These are phyloP conservation scores for Erucastrum elatum DNA, from an alignment of 345 rosid species.

Conservation along the genomic window DNA sequence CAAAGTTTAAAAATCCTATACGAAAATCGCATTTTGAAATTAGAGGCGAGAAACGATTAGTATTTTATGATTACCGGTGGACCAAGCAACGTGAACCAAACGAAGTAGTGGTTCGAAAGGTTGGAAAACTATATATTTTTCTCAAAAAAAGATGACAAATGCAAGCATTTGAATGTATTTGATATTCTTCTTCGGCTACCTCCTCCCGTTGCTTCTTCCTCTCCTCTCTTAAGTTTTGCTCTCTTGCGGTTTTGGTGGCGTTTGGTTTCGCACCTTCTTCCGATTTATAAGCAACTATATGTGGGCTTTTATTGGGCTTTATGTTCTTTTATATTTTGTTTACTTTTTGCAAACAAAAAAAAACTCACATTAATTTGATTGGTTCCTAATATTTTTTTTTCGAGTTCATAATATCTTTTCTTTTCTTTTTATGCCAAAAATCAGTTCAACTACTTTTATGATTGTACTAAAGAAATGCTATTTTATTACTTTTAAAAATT, in stretches of 20 bases:
- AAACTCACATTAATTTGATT: background rate
- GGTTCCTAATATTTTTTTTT: too few species aligned
- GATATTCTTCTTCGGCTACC: background rate
- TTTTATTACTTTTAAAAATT: background rate
- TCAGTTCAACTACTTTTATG: background rate
- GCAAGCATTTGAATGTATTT: background rate
- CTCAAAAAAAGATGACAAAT: conserved; percentile 3
- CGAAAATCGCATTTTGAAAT: background rate
- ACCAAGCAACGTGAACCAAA: conserved; percentile 5
- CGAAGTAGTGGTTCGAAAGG: background rate
- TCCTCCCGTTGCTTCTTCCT: background rate
- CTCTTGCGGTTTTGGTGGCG: conserved; percentile 6
- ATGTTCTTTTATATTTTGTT: background rate
- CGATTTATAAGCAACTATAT: conserved; percentile 4
- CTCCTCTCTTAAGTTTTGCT: background rate
- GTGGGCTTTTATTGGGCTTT: conserved; percentile 15
- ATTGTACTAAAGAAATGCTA: background rate
- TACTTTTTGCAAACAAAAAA: background rate
- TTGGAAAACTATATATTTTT: background rate
- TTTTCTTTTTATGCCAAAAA: too few species aligned
- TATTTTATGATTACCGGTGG: conserved; percentile 18
- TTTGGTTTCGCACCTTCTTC: conserved; percentile 4
- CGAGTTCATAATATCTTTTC: too few species aligned
- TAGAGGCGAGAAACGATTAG: background rate
- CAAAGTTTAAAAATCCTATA: background rate